Base-by-base conservation (phyloP, 108 stramenopile species). In the Parietichytrium sp. region DNA sequence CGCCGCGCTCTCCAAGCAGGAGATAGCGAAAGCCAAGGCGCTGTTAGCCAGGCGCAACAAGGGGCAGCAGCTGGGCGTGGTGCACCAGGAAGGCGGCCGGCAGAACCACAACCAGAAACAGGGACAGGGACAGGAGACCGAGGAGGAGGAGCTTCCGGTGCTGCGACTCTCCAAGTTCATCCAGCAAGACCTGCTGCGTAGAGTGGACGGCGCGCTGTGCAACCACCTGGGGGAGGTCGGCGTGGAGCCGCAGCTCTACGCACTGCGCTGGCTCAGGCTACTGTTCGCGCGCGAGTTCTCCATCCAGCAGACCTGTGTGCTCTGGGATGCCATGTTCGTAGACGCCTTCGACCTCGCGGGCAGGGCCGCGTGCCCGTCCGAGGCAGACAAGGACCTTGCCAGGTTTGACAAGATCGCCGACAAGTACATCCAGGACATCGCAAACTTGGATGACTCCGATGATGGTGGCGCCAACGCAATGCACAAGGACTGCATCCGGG, bases 181-280 rank as follows among this genome's bases (percentile, higher is more conserved):
- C 15, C 82, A 84, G 48, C 83, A 83, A 30, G n/a, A 82, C 38
- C 45, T 80, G 10, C 79, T 88, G 79, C 54, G 45, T n/a, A 42
- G 49, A 27, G 47, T 87, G 3, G 87, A 87, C 77, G 82, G 84
- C 3, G 81, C 52, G 18, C 83, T 88, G 29, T 48, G 72, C 47
- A 23, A 31, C 29, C 86, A 88, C 72, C 55, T 88, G 26, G 29
- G 81, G 20, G 82, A 85, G 12, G 25, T 42, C 30, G 45, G 30
- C 18, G 55, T 88, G 30, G 85, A 87, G 79, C 79, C 87, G n/a
- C 85, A 88, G 78, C 79, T 88, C 12, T 88, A 88, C 79, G 86
- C 84, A 15, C 31, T 88, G 49, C 77, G 85, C 42, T 88, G 87
- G 87, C 29, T 85, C 47, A 79, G 87, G 42, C 45, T 88, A 4